Evolutionary conservation across 768 basidiomycete species (phyloP).

Genomic region (Mrakia gelida): DNA sequence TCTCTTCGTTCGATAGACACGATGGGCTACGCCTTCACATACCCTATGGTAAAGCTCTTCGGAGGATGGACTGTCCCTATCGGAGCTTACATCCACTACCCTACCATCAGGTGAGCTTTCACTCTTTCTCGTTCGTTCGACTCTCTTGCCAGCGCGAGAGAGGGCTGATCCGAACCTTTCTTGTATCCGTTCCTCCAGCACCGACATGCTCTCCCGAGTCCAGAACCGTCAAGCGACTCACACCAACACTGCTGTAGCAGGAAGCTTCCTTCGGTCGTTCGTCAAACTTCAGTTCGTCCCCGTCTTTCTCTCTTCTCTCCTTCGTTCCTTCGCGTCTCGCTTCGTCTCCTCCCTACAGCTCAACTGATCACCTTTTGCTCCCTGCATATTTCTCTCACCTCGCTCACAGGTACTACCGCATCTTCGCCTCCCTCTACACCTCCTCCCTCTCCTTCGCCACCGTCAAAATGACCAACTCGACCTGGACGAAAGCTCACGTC

Average conservation of each 20-base stretch:
- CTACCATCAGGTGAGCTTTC: slow-evolving; percentile 58
- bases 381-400: neutral
- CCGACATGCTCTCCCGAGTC: slow-evolving; percentile 85
- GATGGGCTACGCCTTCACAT: slow-evolving; percentile 97
- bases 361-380: neutral
- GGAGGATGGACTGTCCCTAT: slow-evolving; percentile 58
- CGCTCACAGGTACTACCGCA: slow-evolving; percentile 70
- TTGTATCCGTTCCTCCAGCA: slow-evolving; percentile 48
- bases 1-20: slow-evolving; percentile 58
- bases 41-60: slow-evolving; percentile 66
- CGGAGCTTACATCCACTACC: slow-evolving; percentile 92
- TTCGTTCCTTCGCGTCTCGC: neutral
- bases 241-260: slow-evolving; percentile 61
- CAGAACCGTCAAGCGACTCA: slow-evolving; percentile 55
- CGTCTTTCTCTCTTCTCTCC: neutral
- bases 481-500: slow-evolving; percentile 87
- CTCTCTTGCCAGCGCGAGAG: neutral
- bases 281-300: slow-evolving; percentile 62
- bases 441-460: slow-evolving; percentile 63
- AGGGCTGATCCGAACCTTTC: neutral
- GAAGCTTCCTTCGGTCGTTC: slow-evolving; percentile 55
- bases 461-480: slow-evolving; percentile 81
- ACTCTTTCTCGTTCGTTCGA: neutral
- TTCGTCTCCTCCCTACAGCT: neutral
- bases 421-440: slow-evolving; percentile 81